These are phyloP conservation scores for Trichoderma citrinoviride DNA, from an alignment of 2,329 filamentous ascomycete genomes.

Conservation along the genomic window DNA sequence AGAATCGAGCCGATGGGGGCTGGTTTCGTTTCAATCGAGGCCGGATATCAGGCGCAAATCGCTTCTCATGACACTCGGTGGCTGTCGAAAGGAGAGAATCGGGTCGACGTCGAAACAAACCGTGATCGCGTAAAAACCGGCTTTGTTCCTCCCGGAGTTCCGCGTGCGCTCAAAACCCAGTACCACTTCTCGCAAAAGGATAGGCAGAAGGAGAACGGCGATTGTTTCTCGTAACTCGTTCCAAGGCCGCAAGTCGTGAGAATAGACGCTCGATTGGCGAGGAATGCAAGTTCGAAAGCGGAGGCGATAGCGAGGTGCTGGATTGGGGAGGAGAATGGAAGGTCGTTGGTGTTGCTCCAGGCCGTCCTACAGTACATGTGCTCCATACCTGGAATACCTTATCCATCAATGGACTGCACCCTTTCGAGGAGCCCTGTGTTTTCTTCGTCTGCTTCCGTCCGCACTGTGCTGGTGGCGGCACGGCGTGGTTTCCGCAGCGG, in stretches of 20 bases:
- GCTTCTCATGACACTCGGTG: slow-evolving; percentile 7
- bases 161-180: not conserved
- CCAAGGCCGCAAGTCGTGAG: not conserved
- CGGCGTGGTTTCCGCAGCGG: not conserved
- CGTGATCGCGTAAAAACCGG: not conserved
- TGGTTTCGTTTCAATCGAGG: not conserved
- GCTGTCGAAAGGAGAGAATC: not conserved
- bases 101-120: not conserved
- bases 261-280: not conserved
- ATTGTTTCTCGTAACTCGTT: not conserved
- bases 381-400: too few relatives aligned
- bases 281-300: not conserved
- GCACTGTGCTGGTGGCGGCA: slow-evolving; percentile 8
- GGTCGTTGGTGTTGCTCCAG: not conserved
- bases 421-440: not conserved
- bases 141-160: not conserved
- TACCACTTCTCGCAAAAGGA: not conserved
- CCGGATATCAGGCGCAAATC: not conserved
- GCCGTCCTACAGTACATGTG: too few relatives aligned
- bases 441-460: not conserved
- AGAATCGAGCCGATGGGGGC: not conserved
- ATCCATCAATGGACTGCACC: not conserved
- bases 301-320: not conserved
- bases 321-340: not conserved
- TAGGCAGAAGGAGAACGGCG: not conserved